A percentile compares a stretch with the other conserved stretches of the same genome.
These are phyloP conservation scores for Gaillardinia entomophila DNA, from an alignment of 805 yeast genomes.

Conservation along the genomic window DNA sequence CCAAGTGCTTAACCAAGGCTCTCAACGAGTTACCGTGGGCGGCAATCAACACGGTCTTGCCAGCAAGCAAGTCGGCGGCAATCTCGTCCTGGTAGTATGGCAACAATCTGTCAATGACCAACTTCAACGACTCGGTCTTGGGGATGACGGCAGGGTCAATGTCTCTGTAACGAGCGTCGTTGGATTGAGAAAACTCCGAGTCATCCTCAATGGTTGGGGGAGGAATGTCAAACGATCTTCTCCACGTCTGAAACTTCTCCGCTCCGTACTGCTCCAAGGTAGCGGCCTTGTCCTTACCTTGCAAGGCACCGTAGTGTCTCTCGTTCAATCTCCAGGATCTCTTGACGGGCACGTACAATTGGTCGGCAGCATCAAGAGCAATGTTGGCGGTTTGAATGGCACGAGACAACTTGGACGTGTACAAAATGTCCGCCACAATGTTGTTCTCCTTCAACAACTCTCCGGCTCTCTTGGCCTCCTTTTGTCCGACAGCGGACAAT, in stretches of 20 bases:
- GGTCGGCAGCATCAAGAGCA: conserved; percentile 84
- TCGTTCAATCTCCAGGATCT: conserved; percentile 98
- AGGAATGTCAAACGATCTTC: conserved; percentile 95
- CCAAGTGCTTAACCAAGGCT: conserved; percentile 93
- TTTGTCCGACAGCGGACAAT: conserved; percentile 75
- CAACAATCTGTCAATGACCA: conserved; percentile 92
- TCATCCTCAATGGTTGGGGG: conserved; percentile 82
- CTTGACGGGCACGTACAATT: conserved; percentile 83
- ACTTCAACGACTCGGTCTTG: conserved; percentile 87
- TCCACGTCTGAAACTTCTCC: conserved; percentile 93
- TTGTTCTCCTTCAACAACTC: conserved; percentile 83
- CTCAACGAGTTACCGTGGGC: conserved; percentile 99
- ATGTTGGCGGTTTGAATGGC: conserved; percentile 97
- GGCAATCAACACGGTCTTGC: conserved; percentile 87
- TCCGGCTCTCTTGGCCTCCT: conserved; percentile 94
- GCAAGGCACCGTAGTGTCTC: conserved; percentile 98
- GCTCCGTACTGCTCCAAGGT: conserved; percentile 82
- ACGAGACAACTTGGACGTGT: conserved; percentile 88
- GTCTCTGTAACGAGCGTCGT: conserved; percentile 79
- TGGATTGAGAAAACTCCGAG: conserved; percentile 77
- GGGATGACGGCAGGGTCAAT: conserved; percentile 86
- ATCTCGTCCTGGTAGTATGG: conserved; percentile 96
- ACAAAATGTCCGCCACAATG: conserved; percentile 77
- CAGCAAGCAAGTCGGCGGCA: conserved; percentile 74
- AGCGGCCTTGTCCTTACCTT: conserved; percentile 96